Conservation (phyloP, 768 basidiomycete genomes). For the Lepiota brunneoincarnata region DNA sequence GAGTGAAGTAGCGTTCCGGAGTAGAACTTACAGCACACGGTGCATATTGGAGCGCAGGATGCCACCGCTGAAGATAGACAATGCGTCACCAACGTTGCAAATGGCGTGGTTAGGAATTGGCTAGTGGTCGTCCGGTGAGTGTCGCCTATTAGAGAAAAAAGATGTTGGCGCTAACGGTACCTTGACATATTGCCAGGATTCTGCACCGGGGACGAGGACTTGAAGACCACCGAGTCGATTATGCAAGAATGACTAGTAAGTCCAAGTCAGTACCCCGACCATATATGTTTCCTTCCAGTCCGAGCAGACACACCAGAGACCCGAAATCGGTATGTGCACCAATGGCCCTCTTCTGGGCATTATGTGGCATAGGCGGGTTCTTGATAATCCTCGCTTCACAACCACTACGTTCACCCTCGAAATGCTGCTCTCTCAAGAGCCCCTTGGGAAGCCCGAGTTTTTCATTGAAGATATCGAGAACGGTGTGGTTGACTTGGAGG, state of each 20-base stretch:
- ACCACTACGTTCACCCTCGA: constrained; percentile 44
- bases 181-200: constrained; percentile 68
- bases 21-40: constrained; percentile 48
- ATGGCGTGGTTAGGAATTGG: constrained; percentile 56
- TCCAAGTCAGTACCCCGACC: constrained; percentile 29
- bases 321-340: constrained; percentile 75
- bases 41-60: constrained; percentile 64
- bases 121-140: constrained; percentile 18
- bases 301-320: constrained; percentile 47
- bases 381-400: constrained; percentile 57
- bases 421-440: constrained; percentile 41
- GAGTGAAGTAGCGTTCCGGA: not conserved
- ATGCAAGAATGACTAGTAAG: constrained; percentile 63
- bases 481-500: constrained; percentile 47
- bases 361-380: constrained; percentile 36
- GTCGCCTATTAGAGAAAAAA: not conserved
- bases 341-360: constrained; percentile 39
- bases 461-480: constrained; percentile 57
- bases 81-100: constrained; percentile 62
- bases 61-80: constrained; percentile 61
- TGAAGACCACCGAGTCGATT: constrained; percentile 71
- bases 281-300: constrained; percentile 24
- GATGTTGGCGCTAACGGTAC: constrained; percentile 30
- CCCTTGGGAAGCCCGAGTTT: constrained; percentile 52
- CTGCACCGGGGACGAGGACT: constrained; percentile 57